Evolutionary conservation across 108 stramenopile species (phyloP).

Genomic region (Stephanodiscus minutulus): DNA sequence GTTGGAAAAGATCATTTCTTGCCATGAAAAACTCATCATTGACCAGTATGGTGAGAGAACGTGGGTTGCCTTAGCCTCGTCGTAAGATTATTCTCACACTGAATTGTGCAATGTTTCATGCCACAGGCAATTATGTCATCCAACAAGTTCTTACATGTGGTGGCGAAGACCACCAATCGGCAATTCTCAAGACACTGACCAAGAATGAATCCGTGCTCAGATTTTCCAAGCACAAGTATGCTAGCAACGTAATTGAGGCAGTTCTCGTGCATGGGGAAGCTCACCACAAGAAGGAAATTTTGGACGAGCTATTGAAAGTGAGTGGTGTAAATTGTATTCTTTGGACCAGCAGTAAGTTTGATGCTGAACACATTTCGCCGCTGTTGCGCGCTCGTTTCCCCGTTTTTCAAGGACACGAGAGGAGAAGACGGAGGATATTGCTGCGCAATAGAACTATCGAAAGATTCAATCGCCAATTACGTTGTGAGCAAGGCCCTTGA

Average conservation of each 20-base stretch:
- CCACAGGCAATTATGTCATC: slow-evolving; percentile 84
- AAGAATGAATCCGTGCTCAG: slow-evolving; percentile 66
- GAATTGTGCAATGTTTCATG: background rate
- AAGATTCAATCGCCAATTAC: slow-evolving; percentile 96
- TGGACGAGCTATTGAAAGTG: slow-evolving; percentile 74
- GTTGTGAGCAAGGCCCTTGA: slow-evolving; percentile 71
- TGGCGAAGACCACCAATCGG: slow-evolving; percentile 62
- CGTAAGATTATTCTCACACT: background rate
- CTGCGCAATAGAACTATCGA: slow-evolving; percentile 84
- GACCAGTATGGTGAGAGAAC: slow-evolving; percentile 63
- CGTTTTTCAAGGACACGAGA: slow-evolving; percentile 43
- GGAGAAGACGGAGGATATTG: slow-evolving; percentile 44
- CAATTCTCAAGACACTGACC: slow-evolving; percentile 69
- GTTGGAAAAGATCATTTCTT: slow-evolving; percentile 59
- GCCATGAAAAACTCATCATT: slow-evolving; percentile 61
- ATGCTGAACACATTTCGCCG: background rate
- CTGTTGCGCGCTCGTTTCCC: background rate
- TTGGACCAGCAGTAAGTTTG: background rate
- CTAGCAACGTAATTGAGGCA: slow-evolving; percentile 96
- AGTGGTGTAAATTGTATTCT: slow-evolving; percentile 13
- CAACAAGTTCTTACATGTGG: slow-evolving; percentile 87
- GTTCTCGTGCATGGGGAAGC: slow-evolving; percentile 84
- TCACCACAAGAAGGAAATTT: slow-evolving; percentile 65
- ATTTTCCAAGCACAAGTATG: slow-evolving; percentile 94
- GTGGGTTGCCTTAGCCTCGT: background rate